A percentile compares a stretch with the other conserved stretches of the same genome.
Conservation (phyloP, 257 asterid species). For the Cinchona pubescens region DNA sequence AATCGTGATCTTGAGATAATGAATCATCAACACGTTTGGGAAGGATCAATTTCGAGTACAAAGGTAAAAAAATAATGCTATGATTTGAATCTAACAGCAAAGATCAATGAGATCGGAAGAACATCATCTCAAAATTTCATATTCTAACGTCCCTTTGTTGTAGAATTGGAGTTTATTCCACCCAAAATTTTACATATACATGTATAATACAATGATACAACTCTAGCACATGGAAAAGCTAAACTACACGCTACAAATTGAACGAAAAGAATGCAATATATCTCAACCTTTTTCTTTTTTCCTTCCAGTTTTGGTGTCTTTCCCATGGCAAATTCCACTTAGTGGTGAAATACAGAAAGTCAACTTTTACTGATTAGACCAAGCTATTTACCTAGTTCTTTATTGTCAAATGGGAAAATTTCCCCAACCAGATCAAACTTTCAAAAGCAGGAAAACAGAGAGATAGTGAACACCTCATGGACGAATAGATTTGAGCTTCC, state of each 20-base stretch:
- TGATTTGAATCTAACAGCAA: neutral
- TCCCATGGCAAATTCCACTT: neutral
- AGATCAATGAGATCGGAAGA: neutral
- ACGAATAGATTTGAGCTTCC: neutral
- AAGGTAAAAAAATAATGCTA: neutral
- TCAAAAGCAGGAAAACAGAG: neutral
- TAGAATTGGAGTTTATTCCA: neutral
- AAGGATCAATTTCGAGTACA: neutral
- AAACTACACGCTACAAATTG: neutral
- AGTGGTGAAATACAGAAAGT: neutral
- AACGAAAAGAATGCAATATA: neutral
- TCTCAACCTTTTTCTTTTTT: no score
- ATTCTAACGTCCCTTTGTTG: neutral
- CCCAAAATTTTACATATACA: conserved; percentile 9
- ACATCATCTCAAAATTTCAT: neutral
- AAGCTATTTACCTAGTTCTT: neutral
- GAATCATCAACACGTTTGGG: neutral
- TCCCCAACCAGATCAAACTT: conserved; percentile 1
- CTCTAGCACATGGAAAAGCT: neutral
- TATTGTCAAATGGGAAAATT: neutral
- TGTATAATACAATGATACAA: conserved; percentile 1
- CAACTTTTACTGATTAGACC: neutral
- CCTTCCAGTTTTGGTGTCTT: neutral
- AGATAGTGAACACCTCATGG: neutral
- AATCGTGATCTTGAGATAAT: neutral